phyloP scores from a whole-genome alignment of 2,329 filamentous ascomycete genomes.

The Keithomyces neogunnii region DNA sequence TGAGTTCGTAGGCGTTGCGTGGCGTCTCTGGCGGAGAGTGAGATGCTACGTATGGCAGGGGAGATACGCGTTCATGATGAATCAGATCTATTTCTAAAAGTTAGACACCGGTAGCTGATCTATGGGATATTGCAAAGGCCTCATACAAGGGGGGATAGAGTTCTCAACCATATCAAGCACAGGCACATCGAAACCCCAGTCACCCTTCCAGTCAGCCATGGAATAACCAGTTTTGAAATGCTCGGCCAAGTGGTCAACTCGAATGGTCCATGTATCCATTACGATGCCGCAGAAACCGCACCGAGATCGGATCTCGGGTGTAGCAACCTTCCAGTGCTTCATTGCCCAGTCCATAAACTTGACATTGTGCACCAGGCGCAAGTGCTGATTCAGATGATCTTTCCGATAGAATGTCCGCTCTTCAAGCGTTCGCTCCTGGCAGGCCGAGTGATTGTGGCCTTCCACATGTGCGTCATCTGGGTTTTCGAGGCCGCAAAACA shows the following conservation, averaged over 20 bases:
- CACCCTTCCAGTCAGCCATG: slow-evolving; percentile 63
- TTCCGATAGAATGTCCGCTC: slow-evolving; percentile 61
- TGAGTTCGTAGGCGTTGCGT: slow-evolving; percentile 51
- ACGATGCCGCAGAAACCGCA: slow-evolving; percentile 58
- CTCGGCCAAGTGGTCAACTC: slow-evolving; percentile 56
- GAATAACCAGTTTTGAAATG: slow-evolving; percentile 59
- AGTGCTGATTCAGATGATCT: slow-evolving; percentile 58
- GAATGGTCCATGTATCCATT: slow-evolving; percentile 52
- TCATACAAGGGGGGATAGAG: slow-evolving; percentile 56
- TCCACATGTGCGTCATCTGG: slow-evolving; percentile 49
- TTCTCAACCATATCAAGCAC: slow-evolving; percentile 58
- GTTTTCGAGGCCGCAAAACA: slow-evolving; percentile 50
- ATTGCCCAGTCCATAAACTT: slow-evolving; percentile 58
- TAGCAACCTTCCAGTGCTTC: slow-evolving; percentile 53
- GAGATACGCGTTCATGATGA: slow-evolving; percentile 51
- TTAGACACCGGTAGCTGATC: slow-evolving; percentile 31
- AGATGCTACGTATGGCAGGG: slow-evolving; percentile 44
- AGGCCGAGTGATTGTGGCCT: slow-evolving; percentile 51
- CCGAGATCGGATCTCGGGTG: slow-evolving; percentile 52
- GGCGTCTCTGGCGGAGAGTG: slow-evolving; percentile 35
- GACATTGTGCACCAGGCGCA: slow-evolving; percentile 52
- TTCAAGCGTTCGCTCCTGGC: slow-evolving; percentile 53
- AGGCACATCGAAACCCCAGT: slow-evolving; percentile 57
- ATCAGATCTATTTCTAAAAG: slow-evolving; percentile 47
- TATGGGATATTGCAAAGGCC: slow-evolving; percentile 26